Base-by-base conservation (phyloP, 371 early-diverging fungal genomes). In the Entomophthora muscae region DNA sequence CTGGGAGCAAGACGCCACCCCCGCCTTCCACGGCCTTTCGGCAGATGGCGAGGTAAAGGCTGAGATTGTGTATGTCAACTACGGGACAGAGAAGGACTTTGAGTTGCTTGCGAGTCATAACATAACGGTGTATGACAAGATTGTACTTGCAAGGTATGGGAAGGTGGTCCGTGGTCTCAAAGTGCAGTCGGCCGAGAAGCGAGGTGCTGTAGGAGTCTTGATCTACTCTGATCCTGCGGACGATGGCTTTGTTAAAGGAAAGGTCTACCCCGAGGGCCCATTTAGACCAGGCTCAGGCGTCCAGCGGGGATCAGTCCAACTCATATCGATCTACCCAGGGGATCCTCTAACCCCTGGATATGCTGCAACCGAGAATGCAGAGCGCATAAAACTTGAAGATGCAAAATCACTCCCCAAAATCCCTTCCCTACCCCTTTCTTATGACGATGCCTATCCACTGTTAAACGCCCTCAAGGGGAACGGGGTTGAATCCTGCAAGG, bases 141-240 rank as follows among this genome's bases (percentile, higher is more conserved):
- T 61, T n/a, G 61, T 30, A 2, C 42, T 61, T 13, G 61, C 42
- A 23, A 32, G 26, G 42, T 61, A 61, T 24, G 61, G 61, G 23
- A 61, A 61, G 26, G 23, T 31, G 12, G 26, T 61, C 26, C 23
- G 61, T 3, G 61, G 61, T 5, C 33, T 61, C 17, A 61, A 61
- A 24, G 61, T 61, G 33, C 61, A 32, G 12, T 26, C 61, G 13
- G 61, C 61, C 2, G 61, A 61, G 30, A 3, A 32, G 24, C 21
- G 5, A 10, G 61, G 61, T 2, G 61, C 61, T 12, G 42, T 61
- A 3, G 61, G 61, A 21, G 61, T 61, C 7, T 10, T 61, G 13
- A 61, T 61, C 26, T 61, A 61, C 33, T 61, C 61, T 26, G 61
- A 61, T 51, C 61, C 61, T 12, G 31, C 61, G 12, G 61, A 61